Evolutionary conservation across 2,329 filamentous ascomycete genomes (phyloP).

Genomic region (Aureobasidium uvarum): DNA sequence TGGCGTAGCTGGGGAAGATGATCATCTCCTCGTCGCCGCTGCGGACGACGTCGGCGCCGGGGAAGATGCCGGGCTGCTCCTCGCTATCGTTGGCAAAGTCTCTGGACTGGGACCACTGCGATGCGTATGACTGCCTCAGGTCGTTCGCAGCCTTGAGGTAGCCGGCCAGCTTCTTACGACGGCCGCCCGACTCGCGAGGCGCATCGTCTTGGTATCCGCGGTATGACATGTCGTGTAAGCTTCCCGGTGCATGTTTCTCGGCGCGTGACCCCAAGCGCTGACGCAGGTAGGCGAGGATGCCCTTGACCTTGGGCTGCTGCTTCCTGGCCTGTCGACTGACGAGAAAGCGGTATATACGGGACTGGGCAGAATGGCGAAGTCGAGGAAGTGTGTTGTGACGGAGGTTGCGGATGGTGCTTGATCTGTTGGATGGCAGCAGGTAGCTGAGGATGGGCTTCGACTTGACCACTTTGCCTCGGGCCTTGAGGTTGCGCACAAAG

Average conservation of each 20-base stretch:
- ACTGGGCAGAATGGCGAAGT: conserved; percentile 69
- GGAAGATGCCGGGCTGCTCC: conserved; percentile 72
- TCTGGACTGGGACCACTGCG: conserved; percentile 45
- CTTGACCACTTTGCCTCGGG: conserved; percentile 16
- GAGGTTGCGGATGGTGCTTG: conserved; percentile 65
- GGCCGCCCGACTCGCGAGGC: conserved; percentile 61
- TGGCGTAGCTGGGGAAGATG: conserved; percentile 89
- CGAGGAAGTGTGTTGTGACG: conserved; percentile 71
- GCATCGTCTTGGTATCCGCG: conserved; percentile 40
- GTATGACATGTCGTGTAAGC: conserved; percentile 35
- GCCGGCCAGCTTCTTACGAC: conserved; percentile 73
- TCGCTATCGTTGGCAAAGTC: conserved; percentile 38
- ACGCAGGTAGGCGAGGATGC: conserved; percentile 36
- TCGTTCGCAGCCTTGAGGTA: conserved; percentile 72
- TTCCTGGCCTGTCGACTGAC: conserved; percentile 57
- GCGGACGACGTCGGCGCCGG: conserved; percentile 75
- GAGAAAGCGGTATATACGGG: conserved; percentile 72
- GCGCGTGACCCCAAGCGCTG: conserved; percentile 36
- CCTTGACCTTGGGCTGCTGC: conserved; percentile 36
- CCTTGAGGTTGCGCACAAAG: conserved; percentile 13
- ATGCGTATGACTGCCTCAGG: conserved; percentile 64
- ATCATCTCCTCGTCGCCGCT: conserved; percentile 89
- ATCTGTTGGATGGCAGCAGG: conserved; percentile 59
- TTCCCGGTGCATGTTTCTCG: conserved; percentile 36
- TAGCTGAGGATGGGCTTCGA: conserved; percentile 55